Percentiles rank a stretch among this genome's conserved stretches.
phyloP scores from a whole-genome alignment of 2,329 filamentous ascomycete genomes.

The Rhytidhysteron rufulum region DNA sequence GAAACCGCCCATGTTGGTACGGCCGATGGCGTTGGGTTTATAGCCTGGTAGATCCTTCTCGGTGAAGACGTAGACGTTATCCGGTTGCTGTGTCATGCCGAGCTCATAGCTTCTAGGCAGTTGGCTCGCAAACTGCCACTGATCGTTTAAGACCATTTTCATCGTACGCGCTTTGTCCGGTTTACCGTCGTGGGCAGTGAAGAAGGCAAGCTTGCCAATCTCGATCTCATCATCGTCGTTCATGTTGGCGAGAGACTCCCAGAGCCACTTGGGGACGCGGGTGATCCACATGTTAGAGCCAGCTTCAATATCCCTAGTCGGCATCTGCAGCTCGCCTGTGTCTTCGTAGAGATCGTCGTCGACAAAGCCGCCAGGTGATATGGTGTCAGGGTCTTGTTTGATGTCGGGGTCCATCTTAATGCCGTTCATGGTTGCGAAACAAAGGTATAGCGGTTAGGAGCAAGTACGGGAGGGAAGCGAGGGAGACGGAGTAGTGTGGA shows the following conservation, averaged over 20 bases:
- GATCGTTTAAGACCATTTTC: slow-evolving; percentile 61
- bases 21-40: slow-evolving; percentile 37
- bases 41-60: slow-evolving; percentile 88
- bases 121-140: slow-evolving; percentile 63
- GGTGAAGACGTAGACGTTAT: slow-evolving; percentile 87
- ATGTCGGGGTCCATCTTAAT: slow-evolving; percentile 37
- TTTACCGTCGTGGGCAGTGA: slow-evolving; percentile 10
- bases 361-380: slow-evolving; percentile 25
- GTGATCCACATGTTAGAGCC: slow-evolving; percentile 33
- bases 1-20: slow-evolving; percentile 19
- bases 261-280: slow-evolving; percentile 38
- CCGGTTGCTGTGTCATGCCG: slow-evolving; percentile 59
- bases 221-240: slow-evolving; percentile 36
- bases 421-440: slow-evolving; percentile 35
- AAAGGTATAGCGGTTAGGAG: no score
- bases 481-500: neutral
- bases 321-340: slow-evolving; percentile 39
- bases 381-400: slow-evolving; percentile 32
- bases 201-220: slow-evolving; percentile 31
- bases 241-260: slow-evolving; percentile 30
- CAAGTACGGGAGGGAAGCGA: no score
- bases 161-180: slow-evolving; percentile 48
- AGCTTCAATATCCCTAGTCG: slow-evolving; percentile 16
- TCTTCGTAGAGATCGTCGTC: slow-evolving; percentile 41
- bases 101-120: slow-evolving; percentile 89